Base-by-base conservation (phyloP, 2,329 filamentous ascomycete species). In the Paramyrothecium roridum region DNA sequence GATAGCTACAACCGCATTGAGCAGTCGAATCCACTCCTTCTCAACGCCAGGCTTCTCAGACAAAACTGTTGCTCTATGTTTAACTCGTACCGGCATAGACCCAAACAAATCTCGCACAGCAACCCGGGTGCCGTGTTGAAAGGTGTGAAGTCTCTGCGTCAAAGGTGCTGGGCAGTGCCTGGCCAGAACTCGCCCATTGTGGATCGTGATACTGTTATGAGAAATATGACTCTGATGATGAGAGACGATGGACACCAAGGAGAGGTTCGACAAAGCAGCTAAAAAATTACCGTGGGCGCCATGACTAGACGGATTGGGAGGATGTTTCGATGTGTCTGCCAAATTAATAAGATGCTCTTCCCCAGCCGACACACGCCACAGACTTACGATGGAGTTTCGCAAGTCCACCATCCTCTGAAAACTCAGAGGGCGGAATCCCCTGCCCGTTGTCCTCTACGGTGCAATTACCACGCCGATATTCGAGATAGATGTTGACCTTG, bases 41-140 rank as follows among this genome's bases (percentile, higher is more conserved):
- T 81, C 70, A 50, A 86, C 76, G 22, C 76, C 66, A 12, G 78
- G 61, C 61, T 77, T 79, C 63, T 84, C 75, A 43, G 78, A 69
- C 59, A 76, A 73, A 3, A 85, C 62, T 0, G 83, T 63, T 0
- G 85, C 83, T 59, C 92, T 83, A 63, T 92, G 89, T 67, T 95
- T 96, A 23, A 96, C 87, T 16, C 93, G 86, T 13, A 97, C 93
- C 0, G 93, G 92, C 84, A 97, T 90, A 56, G 87, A 89, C 0
- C 93, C 92, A 71, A 97, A 98, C 1, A 97, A 76, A 68, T 96
- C 87, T 54, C 87, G 84, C 7, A 96, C 88, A 0, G 80, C 81
- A 2, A 93, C 85, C 26, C 84, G 82, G 0, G 93, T 96, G 4
- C 93, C 93, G 73, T 90, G 85, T 20, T 76, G 69, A 54, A 80